These are phyloP conservation scores for Boletus huronensis DNA, from an alignment of 768 basidiomycete genomes.

Conservation along the genomic window DNA sequence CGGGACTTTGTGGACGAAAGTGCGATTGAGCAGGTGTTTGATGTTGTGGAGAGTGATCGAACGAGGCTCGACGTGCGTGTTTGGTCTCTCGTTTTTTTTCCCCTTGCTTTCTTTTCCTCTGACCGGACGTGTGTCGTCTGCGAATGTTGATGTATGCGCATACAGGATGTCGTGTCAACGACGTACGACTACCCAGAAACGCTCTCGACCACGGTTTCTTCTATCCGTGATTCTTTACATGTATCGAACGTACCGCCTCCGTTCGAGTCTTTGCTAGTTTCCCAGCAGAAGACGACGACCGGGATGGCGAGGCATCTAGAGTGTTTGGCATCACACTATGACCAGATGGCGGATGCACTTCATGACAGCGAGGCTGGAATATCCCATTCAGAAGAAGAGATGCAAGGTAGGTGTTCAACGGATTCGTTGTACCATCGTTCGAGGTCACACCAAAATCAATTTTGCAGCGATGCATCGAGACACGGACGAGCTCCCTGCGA, in stretches of 20 bases:
- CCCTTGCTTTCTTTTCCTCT: not conserved
- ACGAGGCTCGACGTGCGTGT: conserved; percentile 60
- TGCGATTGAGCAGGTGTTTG: conserved; percentile 72
- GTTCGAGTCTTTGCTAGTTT: conserved; percentile 41
- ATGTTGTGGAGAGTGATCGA: conserved; percentile 69
- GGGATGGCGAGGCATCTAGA: conserved; percentile 76
- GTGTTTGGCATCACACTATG: conserved; percentile 69
- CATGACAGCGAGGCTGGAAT: conserved; percentile 69
- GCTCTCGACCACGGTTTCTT: conserved; percentile 50
- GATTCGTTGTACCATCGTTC: not conserved
- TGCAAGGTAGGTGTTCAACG: conserved; percentile 47
- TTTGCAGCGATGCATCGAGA: conserved; percentile 73
- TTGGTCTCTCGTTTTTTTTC: not conserved
- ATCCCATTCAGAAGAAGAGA: conserved; percentile 62
- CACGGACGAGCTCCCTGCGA: conserved; percentile 70
- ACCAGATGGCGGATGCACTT: conserved; percentile 68
- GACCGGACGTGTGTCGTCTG: not conserved
- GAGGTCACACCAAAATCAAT: not conserved
- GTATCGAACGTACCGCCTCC: conserved; percentile 32
- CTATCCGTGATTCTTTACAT: conserved; percentile 54
- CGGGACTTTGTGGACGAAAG: conserved; percentile 85
- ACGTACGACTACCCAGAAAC: conserved; percentile 70
- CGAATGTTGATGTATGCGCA: not conserved
- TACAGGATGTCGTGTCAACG: conserved; percentile 55
- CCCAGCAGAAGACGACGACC: conserved; percentile 54